Conservation (phyloP, 2,329 filamentous ascomycete genomes). For the Fusarium proliferatum region DNA sequence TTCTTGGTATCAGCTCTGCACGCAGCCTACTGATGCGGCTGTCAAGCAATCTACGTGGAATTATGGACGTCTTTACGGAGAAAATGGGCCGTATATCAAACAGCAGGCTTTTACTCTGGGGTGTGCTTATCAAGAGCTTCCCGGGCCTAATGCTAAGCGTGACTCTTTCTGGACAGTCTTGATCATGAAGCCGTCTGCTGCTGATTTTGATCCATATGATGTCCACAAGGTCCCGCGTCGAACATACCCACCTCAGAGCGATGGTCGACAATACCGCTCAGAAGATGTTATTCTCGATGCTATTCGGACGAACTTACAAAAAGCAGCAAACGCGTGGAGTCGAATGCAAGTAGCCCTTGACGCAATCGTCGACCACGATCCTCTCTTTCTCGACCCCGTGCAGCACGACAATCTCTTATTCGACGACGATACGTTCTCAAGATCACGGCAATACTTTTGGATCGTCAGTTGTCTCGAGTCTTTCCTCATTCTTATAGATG, state of each 20-base stretch:
- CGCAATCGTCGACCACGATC: background rate
- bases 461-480: background rate
- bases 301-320: background rate
- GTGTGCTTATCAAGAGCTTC: background rate
- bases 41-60: background rate
- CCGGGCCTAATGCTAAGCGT: accelerated
- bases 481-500: background rate
- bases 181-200: background rate
- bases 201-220: background rate
- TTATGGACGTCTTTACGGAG: background rate
- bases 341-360: background rate
- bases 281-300: background rate
- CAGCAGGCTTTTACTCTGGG: constrained; percentile 1
- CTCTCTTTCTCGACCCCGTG: background rate
- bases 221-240: background rate
- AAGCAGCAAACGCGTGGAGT: background rate
- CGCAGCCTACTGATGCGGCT: background rate
- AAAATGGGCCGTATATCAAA: background rate
- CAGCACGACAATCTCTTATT: constrained; percentile 4
- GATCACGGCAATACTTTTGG: constrained; percentile 3
- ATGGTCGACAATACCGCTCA: background rate
- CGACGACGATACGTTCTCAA: constrained; percentile 1
- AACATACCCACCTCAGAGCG: background rate
- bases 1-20: constrained; percentile 2
- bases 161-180: background rate